Evolutionary conservation across 108 stramenopile species (phyloP).

Genomic region (Cylindrotheca closterium): DNA sequence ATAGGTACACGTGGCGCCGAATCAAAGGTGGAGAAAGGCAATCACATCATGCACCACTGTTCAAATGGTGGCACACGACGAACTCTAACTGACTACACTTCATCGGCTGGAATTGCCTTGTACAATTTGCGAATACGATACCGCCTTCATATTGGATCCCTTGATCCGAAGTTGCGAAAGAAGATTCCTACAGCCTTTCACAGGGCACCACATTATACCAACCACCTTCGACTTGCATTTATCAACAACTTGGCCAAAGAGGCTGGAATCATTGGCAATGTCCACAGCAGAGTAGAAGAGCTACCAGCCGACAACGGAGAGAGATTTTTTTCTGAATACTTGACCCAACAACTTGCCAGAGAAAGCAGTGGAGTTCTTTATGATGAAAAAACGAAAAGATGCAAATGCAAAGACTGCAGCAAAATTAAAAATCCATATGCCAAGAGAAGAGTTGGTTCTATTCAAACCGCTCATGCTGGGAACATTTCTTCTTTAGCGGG

Average conservation of each 20-base stretch:
- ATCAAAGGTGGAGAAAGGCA: background rate
- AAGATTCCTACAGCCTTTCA: background rate
- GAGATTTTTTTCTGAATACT: slow-evolving; percentile 4
- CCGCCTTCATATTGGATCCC: background rate
- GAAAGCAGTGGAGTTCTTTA: background rate
- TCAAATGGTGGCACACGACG: background rate
- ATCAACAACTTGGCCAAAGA: background rate
- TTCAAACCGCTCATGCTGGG: too few species aligned
- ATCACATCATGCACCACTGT: background rate
- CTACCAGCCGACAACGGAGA: slow-evolving; percentile 4
- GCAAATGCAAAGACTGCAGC: too few species aligned
- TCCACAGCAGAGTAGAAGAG: background rate
- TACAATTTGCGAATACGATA: background rate
- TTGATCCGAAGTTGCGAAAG: background rate
- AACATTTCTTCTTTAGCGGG: too few species aligned
- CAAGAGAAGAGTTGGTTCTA: too few species aligned
- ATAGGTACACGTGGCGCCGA: background rate
- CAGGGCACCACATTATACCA: background rate
- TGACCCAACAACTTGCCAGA: background rate
- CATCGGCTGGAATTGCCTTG: background rate
- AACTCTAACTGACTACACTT: background rate
- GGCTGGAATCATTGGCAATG: background rate
- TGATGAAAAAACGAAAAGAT: too few species aligned
- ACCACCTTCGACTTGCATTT: background rate
- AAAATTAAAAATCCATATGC: too few species aligned